These are phyloP conservation scores for Logfia minima DNA, from an alignment of 129 eudicot species.

Conservation along the genomic window DNA sequence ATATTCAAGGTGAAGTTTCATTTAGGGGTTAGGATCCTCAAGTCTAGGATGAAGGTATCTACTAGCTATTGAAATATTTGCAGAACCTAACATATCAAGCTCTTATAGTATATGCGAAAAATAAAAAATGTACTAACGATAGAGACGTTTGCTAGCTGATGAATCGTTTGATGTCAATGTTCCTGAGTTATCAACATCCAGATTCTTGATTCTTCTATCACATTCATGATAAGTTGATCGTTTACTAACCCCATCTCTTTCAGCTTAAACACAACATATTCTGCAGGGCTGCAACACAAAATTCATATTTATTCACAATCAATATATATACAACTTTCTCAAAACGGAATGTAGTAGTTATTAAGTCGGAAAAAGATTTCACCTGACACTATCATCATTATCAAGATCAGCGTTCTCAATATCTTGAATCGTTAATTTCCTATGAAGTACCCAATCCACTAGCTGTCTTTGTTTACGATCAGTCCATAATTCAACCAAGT, in stretches of 20 bases:
- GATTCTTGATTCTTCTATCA: constrained; percentile 54
- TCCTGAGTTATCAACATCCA: constrained; percentile 77
- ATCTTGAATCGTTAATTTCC: constrained; percentile 60
- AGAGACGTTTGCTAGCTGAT: neutral
- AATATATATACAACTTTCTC: too few species aligned
- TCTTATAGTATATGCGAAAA: neutral
- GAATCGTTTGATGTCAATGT: constrained; percentile 60
- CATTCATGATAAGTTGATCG: constrained; percentile 49
- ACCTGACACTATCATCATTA: constrained; percentile 66
- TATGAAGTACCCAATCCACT: constrained; percentile 64
- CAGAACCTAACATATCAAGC: neutral
- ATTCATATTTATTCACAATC: neutral
- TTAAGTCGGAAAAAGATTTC: neutral
- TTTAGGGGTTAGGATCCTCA: too few species aligned
- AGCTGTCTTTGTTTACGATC: constrained; percentile 53
- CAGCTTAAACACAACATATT: constrained; percentile 62
- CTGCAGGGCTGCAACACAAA: constrained; percentile 55
- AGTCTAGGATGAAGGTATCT: neutral
- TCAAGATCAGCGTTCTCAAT: constrained; percentile 84
- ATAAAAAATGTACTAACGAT: neutral
- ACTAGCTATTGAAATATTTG: neutral
- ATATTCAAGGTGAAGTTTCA: too few species aligned
- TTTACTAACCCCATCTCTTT: constrained; percentile 83
- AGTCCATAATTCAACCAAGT: constrained; percentile 62
- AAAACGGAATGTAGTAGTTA: neutral